Evolutionary conservation across 2,329 filamentous ascomycete species (phyloP).

Genomic region (Epichloe aotearoae): DNA sequence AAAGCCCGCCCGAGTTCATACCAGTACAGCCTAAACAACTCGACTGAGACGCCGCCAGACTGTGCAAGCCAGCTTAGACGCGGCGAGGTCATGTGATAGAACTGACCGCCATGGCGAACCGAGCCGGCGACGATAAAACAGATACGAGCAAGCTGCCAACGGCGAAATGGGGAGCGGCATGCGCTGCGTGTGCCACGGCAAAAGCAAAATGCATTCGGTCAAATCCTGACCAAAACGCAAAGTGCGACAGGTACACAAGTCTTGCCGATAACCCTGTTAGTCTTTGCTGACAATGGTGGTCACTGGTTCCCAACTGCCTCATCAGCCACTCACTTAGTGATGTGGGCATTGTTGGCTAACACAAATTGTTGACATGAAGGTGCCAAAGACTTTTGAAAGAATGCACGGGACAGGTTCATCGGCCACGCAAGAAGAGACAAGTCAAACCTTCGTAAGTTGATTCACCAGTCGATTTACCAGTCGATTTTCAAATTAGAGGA

Average conservation of each 20-base stretch:
- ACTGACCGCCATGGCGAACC: conserved; percentile 2
- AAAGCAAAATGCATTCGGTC: conserved; percentile 38
- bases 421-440: conserved; percentile 37
- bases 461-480: conserved; percentile 6
- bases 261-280: neutral
- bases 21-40: neutral
- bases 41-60: neutral
- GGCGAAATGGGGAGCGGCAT: conserved; percentile 37
- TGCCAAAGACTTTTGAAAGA: conserved; percentile 35
- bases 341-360: conserved; percentile 2
- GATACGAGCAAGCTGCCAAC: conserved; percentile 20
- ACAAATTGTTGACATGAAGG: conserved; percentile 14
- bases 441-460: conserved; percentile 36
- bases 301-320: neutral
- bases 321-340: neutral
- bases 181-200: conserved; percentile 32
- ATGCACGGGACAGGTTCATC: conserved; percentile 33
- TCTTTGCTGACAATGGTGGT: neutral
- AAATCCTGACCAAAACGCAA: conserved; percentile 21
- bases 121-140: neutral
- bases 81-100: conserved; percentile 4
- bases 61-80: neutral
- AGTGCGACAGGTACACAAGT: conserved; percentile 32
- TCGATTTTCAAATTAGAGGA: neutral
- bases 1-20: conserved; percentile 10